phyloP scores from a whole-genome alignment of 345 rosid species.

The Eucalyptus microcorys region DNA sequence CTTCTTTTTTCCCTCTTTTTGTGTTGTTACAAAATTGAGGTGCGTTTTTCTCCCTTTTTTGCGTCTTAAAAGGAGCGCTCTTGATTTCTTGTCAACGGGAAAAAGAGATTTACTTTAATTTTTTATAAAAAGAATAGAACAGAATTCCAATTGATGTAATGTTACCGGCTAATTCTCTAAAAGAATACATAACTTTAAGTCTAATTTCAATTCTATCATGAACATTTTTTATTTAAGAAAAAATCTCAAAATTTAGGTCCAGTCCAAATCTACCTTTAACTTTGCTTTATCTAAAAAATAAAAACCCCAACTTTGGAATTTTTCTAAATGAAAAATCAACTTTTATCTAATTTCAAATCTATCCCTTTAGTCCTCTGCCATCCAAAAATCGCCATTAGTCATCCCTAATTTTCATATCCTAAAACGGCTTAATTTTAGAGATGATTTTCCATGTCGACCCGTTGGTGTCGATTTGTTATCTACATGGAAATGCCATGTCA shows the following conservation, averaged over 20 bases:
- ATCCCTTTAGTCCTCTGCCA: background rate
- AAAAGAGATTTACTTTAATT: background rate
- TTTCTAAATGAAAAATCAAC: no score
- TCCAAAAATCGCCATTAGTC: background rate
- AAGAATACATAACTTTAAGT: accelerated
- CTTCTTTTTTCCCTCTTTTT: background rate
- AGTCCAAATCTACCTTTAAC: background rate
- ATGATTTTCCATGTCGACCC: accelerated
- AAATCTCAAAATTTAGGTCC: no score
- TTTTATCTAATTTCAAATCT: no score
- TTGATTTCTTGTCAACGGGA: background rate
- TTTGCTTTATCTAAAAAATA: no score
- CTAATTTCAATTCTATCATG: accelerated
- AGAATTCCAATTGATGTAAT: background rate
- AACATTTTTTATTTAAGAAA: no score
- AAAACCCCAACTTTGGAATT: background rate
- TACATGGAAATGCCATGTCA: no score
- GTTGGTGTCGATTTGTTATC: accelerated
- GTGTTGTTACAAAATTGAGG: background rate
- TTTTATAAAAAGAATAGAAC: background rate
- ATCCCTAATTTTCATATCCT: background rate
- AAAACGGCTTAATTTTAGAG: accelerated
- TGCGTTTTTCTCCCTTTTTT: background rate
- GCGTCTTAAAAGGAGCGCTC: background rate
- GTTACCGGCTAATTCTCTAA: background rate